A percentile compares a stretch with the other conserved stretches of the same genome.
These are phyloP conservation scores for Tulasnella sp. DNA, from an alignment of 768 basidiomycete genomes.

Conservation along the genomic window DNA sequence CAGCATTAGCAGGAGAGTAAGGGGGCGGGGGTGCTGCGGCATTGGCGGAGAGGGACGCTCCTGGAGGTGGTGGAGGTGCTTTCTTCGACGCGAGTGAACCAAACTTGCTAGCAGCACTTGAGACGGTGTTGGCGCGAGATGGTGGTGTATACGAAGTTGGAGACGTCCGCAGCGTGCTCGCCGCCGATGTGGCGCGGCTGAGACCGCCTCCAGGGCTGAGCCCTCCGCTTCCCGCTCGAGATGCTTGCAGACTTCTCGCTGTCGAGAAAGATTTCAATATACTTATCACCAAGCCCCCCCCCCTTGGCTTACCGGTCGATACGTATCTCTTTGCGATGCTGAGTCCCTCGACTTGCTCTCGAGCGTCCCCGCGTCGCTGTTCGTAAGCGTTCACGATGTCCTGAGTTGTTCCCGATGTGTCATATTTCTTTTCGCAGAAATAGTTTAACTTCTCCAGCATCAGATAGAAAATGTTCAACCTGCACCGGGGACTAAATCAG, in stretches of 20 bases:
- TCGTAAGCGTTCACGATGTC: constrained; percentile 73
- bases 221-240: not conserved
- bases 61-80: constrained; percentile 29
- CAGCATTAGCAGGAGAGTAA: constrained; percentile 25
- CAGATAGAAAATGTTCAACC: constrained; percentile 87
- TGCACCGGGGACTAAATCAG: constrained; percentile 23
- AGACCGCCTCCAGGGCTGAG: not conserved
- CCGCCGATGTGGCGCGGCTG: not conserved
- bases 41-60: constrained; percentile 19
- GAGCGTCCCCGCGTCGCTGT: constrained; percentile 70
- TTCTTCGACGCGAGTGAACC: constrained; percentile 12
- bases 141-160: not conserved
- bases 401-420: constrained; percentile 50
- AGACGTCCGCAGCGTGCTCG: not conserved
- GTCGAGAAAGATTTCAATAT: not conserved
- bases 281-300: not conserved
- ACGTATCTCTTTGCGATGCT: constrained; percentile 72
- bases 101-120: not conserved
- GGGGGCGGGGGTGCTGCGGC: constrained; percentile 36
- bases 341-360: constrained; percentile 64
- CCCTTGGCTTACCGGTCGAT: constrained; percentile 56
- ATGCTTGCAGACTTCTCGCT: not conserved
- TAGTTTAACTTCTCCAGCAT: constrained; percentile 88
- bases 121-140: constrained; percentile 6
- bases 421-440: constrained; percentile 68